Percentiles rank a stretch among this genome's conserved stretches.
Conservation (phyloP, 2,329 filamentous ascomycete species). For the Diaporthe citrichinensis region DNA sequence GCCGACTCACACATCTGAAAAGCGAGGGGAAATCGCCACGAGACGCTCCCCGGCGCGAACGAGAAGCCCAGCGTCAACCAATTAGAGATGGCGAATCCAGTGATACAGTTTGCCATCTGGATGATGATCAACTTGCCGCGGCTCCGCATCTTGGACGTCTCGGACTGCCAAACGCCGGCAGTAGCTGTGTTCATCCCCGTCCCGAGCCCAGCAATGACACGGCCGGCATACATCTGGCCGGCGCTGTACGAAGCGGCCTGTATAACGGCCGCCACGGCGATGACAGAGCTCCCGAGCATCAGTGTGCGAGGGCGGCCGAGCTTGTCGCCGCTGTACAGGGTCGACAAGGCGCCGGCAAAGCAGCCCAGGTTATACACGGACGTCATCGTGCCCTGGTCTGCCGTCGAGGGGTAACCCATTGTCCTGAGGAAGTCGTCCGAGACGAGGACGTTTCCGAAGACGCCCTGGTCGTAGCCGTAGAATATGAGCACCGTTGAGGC, state of each 20-base stretch:
- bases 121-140: conserved; percentile 46
- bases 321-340: conserved; percentile 44
- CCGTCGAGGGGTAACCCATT: conserved; percentile 40
- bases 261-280: conserved; percentile 42
- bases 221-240: conserved; percentile 42
- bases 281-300: conserved; percentile 44
- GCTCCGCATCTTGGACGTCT: conserved; percentile 44
- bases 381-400: conserved; percentile 43
- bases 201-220: conserved; percentile 42
- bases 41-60: conserved; percentile 43
- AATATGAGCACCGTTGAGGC: conserved; percentile 65
- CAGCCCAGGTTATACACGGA: conserved; percentile 45
- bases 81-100: conserved; percentile 57
- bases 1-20: conserved; percentile 52
- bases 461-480: conserved; percentile 60
- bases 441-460: conserved; percentile 50
- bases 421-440: conserved; percentile 46
- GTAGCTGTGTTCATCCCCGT: conserved; percentile 45
- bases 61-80: conserved; percentile 43
- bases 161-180: conserved; percentile 43
- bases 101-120: conserved; percentile 50
- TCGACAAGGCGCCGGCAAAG: conserved; percentile 44
- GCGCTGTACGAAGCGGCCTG: conserved; percentile 40
- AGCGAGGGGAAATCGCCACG: conserved; percentile 44
- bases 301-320: conserved; percentile 44